These are phyloP conservation scores for Flueggea neowawraea DNA, from an alignment of 441 rosid species.

Conservation along the genomic window DNA sequence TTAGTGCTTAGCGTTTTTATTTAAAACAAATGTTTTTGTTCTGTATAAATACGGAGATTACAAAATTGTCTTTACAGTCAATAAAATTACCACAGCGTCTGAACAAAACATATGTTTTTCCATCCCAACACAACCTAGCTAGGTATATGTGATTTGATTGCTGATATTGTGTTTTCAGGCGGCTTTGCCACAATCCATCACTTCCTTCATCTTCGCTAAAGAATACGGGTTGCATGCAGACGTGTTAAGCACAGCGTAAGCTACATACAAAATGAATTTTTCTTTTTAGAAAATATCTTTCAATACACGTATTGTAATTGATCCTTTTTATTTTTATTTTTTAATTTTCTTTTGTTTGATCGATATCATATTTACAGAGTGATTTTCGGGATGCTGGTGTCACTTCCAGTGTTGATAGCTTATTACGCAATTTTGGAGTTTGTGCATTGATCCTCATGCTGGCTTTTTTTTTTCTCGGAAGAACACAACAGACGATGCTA, in stretches of 20 bases:
- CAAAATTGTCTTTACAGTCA: no score
- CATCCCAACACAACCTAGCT: no score
- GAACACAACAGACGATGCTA: no score
- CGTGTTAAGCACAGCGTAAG: conserved; percentile 96
- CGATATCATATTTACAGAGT: conserved; percentile 38
- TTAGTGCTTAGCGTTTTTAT: no score
- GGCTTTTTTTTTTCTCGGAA: no score
- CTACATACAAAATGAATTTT: neutral
- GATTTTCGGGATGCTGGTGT: conserved; percentile 75
- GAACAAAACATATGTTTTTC: no score
- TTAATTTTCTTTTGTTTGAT: conserved; percentile 8
- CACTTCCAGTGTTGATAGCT: conserved; percentile 67
- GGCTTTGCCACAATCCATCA: conserved; percentile 84
- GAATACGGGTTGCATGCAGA: conserved; percentile 85
- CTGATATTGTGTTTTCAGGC: conserved; percentile 40
- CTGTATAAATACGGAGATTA: no score
- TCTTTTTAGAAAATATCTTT: no score
- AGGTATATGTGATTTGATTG: neutral
- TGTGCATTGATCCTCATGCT: conserved; percentile 23
- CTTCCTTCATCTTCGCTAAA: conserved; percentile 85
- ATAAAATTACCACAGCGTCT: no score
- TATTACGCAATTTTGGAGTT: conserved; percentile 68
- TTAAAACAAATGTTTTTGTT: no score
- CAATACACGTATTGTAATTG: neutral
- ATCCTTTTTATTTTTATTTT: neutral